phyloP scores from a whole-genome alignment of 2,329 filamentous ascomycete genomes.

The Tolypocladium sp. region DNA sequence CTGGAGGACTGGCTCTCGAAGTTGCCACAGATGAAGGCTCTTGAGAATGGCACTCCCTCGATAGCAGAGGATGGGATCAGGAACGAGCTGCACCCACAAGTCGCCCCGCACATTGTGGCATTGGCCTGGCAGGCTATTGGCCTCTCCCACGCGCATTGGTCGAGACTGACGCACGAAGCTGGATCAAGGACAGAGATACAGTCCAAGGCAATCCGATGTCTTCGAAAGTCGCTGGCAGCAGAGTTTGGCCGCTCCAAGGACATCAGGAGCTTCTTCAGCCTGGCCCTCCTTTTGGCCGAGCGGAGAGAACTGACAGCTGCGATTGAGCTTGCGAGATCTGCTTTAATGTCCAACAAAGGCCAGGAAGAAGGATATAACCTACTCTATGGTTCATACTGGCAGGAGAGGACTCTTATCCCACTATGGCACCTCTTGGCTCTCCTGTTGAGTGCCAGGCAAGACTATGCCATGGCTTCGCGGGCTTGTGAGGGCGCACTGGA shows the following conservation, averaged over 20 bases:
- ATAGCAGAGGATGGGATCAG: slow-evolving; percentile 18
- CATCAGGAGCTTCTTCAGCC: slow-evolving; percentile 68
- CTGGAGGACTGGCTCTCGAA: slow-evolving; percentile 70
- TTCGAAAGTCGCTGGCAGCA: slow-evolving; percentile 64
- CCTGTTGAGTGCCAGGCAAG: slow-evolving; percentile 76
- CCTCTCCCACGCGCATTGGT: slow-evolving; percentile 79
- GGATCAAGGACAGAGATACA: slow-evolving; percentile 64
- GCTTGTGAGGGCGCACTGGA: slow-evolving; percentile 89
- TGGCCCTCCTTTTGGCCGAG: slow-evolving; percentile 82
- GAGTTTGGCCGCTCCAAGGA: slow-evolving; percentile 58
- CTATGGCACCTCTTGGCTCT: slow-evolving; percentile 88
- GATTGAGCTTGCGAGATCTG: slow-evolving; percentile 72
- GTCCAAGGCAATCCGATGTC: slow-evolving; percentile 63
- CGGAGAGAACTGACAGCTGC: slow-evolving; percentile 71
- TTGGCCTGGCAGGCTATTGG: slow-evolving; percentile 78
- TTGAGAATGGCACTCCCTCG: slow-evolving; percentile 16
- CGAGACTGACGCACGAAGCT: slow-evolving; percentile 69
- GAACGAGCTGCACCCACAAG: slow-evolving; percentile 26
- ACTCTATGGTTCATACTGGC: slow-evolving; percentile 43
- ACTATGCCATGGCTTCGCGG: slow-evolving; percentile 69
- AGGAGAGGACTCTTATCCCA: slow-evolving; percentile 61
- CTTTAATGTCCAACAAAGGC: slow-evolving; percentile 53
- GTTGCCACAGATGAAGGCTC: slow-evolving; percentile 24
- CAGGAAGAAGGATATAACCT: slow-evolving; percentile 33
- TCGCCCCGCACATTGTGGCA: slow-evolving; percentile 55